Evolutionary conservation across 768 basidiomycete species (phyloP), one percentile per base, ranked within the genome.

Genomic region (Lactarius indigo): DNA sequence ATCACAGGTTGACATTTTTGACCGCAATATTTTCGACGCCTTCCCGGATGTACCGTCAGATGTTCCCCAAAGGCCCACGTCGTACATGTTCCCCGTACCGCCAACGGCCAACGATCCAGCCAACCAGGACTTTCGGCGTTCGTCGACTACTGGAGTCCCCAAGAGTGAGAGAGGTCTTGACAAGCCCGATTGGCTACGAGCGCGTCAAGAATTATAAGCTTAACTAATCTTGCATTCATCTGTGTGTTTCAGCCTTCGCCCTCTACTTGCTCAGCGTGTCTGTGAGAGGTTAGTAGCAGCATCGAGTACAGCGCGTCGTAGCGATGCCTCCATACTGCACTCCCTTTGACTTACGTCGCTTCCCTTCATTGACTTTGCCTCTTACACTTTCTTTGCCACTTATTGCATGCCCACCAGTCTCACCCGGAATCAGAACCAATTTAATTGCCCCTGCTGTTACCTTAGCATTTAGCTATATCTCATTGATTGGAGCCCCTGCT

Each of bases 21-120:
- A 88, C 72, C 78, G 79, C 67, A 83, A 83, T 13, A 76, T 89
- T 28, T 89, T 87, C 69, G 89, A 90, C 65, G 83, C 87, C 8
- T 91, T 91, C 75, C 90, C 90, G 28, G 83, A 83, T 39, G 89
- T 91, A 6, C 89, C 90, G 1, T 78, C 81, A 57, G 79, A 78
- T 20, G 74, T 80, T 74, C 35, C 71, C 8, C 62, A 59, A 55
- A 61, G 68, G 44, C 54, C 69, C 1, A 31, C 35, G 31, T 59
- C 63, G 57, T 66, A 63, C 31, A 26, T 69, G 12, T 62, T 59
- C 58, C 68, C 70, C 26, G 33, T 60, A 12, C 59, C 61, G 8
- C 54, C 68, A 37, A 67, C 50, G 57, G 37, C 65, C n/a, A 30
- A 33, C 8, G 23, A 2, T 30, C 30, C 52, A n/a, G 50, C n/a